These are phyloP conservation scores for Candida boidinii DNA, from an alignment of 805 yeast species.

Conservation along the genomic window DNA sequence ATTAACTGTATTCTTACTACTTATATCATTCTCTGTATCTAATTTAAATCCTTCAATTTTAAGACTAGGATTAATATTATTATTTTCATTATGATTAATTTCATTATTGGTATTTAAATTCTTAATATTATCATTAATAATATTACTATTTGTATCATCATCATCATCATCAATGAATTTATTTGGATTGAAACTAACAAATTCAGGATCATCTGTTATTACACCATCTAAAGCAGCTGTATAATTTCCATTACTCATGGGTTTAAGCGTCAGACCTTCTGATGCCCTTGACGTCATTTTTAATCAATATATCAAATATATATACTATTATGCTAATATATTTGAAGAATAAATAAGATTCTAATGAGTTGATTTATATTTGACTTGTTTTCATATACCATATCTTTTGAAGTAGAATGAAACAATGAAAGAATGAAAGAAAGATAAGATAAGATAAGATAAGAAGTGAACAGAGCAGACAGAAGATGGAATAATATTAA, in stretches of 20 bases:
- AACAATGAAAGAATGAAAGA: too few relatives aligned
- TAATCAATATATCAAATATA: neutral
- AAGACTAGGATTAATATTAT: neutral
- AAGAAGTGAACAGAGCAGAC: too few relatives aligned
- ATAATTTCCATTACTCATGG: conserved; percentile 23
- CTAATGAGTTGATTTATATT: too few relatives aligned
- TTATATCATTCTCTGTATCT: too few relatives aligned
- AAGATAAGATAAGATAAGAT: too few relatives aligned
- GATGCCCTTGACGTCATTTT: conserved; percentile 16
- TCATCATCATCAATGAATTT: neutral
- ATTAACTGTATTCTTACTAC: too few relatives aligned
- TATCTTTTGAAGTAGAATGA: too few relatives aligned
- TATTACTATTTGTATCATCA: neutral
- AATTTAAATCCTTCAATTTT: too few relatives aligned
- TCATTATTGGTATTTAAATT: neutral
- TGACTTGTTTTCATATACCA: too few relatives aligned
- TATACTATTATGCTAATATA: conserved; percentile 3
- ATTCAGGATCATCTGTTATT: conserved; percentile 1
- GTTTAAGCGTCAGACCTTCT: conserved; percentile 18
- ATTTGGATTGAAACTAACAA: conserved; percentile 1
- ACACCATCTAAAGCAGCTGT: conserved; percentile 24
- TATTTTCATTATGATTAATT: neutral
- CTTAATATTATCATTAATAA: neutral
- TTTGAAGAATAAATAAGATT: too few relatives aligned
- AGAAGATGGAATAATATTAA: too few relatives aligned